Evolutionary conservation across 768 basidiomycete genomes (phyloP).

Genomic region (Suillus paluster): DNA sequence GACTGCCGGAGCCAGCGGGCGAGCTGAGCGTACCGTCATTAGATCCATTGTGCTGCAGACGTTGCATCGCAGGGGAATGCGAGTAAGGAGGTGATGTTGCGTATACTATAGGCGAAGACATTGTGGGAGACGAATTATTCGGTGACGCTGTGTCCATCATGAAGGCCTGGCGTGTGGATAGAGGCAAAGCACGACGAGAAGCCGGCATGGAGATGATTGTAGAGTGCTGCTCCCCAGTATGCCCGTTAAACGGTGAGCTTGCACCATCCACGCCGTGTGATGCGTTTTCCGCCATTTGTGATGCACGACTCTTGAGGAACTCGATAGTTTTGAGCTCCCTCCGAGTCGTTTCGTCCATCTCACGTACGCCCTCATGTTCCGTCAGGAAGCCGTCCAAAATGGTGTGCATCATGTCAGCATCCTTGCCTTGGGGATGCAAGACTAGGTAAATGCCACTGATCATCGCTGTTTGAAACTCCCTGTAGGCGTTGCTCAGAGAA

Average conservation of each 20-base stretch:
- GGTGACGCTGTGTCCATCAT: constrained; percentile 23
- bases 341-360: constrained; percentile 82
- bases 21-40: constrained; percentile 55
- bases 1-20: constrained; percentile 71
- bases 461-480: constrained; percentile 90
- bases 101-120: constrained; percentile 22
- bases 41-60: constrained; percentile 53
- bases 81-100: constrained; percentile 29
- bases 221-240: constrained; percentile 49
- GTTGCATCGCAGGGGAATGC: constrained; percentile 59
- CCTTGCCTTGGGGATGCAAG: constrained; percentile 72
- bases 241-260: constrained; percentile 1
- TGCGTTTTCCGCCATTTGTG: constrained; percentile 48
- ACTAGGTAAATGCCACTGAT: constrained; percentile 87
- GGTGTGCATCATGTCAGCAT: constrained; percentile 73
- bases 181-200: constrained; percentile 13
- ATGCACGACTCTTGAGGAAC: constrained; percentile 73
- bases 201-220: constrained; percentile 16
- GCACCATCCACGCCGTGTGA: constrained; percentile 16
- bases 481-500: constrained; percentile 79
- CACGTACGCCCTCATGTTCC: constrained; percentile 53
- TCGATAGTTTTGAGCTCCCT: constrained; percentile 86
- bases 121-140: constrained; percentile 22
- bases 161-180: constrained; percentile 21
- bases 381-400: constrained; percentile 80